Conservation (phyloP, 1,284 basidiomycete species). For the Naganishia liquefaciens region DNA sequence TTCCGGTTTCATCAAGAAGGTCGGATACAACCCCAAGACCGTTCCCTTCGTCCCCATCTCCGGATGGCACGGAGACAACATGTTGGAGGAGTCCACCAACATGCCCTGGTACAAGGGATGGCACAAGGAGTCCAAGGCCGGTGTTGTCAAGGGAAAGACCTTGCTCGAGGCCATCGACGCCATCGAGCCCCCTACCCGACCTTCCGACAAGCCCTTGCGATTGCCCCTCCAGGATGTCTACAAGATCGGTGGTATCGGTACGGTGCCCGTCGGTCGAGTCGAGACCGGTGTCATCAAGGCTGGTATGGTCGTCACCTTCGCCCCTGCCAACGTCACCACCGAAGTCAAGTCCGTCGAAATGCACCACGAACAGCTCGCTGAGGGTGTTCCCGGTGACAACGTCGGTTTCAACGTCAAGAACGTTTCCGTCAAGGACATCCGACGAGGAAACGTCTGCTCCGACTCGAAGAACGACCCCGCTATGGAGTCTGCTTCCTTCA, state of each 20-base stretch:
- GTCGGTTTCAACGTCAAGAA: slow-evolving; percentile 80
- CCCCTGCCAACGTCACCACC: slow-evolving; percentile 96
- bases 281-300: slow-evolving; percentile 99
- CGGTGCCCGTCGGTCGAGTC: slow-evolving; percentile 99
- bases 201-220: slow-evolving; percentile 99
- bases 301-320: slow-evolving; percentile 98
- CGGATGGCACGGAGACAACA: slow-evolving; percentile 99
- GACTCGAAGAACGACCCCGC: slow-evolving; percentile 99
- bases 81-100: slow-evolving; percentile 96
- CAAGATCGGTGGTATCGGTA: slow-evolving; percentile 99
- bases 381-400: slow-evolving; percentile 98
- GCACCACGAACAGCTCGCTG: slow-evolving; percentile 98
- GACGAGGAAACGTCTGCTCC: slow-evolving; percentile 97
- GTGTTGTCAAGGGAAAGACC: slow-evolving; percentile 94
- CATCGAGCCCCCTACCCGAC: slow-evolving; percentile 95
- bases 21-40: slow-evolving; percentile 99
- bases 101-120: slow-evolving; percentile 99
- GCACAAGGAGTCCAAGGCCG: slow-evolving; percentile 92
- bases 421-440: slow-evolving; percentile 99
- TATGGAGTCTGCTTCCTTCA: slow-evolving; percentile 99
- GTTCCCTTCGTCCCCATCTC: slow-evolving; percentile 99
- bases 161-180: slow-evolving; percentile 99
- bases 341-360: slow-evolving; percentile 99
- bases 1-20: slow-evolving; percentile 99
- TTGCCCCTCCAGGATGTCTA: slow-evolving; percentile 99